Evolutionary conservation across 257 asterid species (phyloP), one percentile per base, ranked within the genome.

Genomic region (Mitragyna speciosa): DNA sequence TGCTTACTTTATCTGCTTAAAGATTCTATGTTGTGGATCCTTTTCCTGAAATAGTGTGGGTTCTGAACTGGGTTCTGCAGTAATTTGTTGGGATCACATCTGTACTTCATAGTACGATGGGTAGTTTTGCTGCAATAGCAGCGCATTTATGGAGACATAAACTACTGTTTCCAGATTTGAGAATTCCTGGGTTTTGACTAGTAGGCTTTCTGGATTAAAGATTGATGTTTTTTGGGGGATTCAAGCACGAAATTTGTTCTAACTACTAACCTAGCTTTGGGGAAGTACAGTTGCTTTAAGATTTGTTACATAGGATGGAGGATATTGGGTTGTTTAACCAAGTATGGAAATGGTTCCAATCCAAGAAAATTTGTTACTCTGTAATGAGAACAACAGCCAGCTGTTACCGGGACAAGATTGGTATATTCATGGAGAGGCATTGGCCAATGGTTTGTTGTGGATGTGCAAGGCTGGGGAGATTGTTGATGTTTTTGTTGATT

Each of bases 381-480:
- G 92, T 91, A 31, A 88, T 88, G 45, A 88, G 86, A 81, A 86
- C 90, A 81, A 64, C 83, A 11, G 74, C 81, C 77, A 83, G 90
- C 81, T 92, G 93, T 85, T 75, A 86, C 45, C 87, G 97, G 85
- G 99, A 96, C 79, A 92, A 88, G 80, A 84, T 90, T 69, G 96
- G 92, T 52, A 86, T 87, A 43, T 92, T 91, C 73, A 86, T 85
- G 85, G 98, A 96, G 84, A 87, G 94, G 86, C 95, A 91, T 84
- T 96, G 99, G 99, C 98, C 99, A 7, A 79, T 90, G 88, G 94
- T 96, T 52, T 94, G 98, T 64, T 86, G 89, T 84, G 97, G 93
- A 67, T 92, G 97, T 80, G 89, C 90, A 41, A 89, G 85, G 82
- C 78, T 89, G 33, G 94, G 92, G 72, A 89, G 89, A 73, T 83